These are phyloP conservation scores for Aspergillus tubingensis DNA, from an alignment of 2,329 filamentous ascomycete species.

Conservation along the genomic window DNA sequence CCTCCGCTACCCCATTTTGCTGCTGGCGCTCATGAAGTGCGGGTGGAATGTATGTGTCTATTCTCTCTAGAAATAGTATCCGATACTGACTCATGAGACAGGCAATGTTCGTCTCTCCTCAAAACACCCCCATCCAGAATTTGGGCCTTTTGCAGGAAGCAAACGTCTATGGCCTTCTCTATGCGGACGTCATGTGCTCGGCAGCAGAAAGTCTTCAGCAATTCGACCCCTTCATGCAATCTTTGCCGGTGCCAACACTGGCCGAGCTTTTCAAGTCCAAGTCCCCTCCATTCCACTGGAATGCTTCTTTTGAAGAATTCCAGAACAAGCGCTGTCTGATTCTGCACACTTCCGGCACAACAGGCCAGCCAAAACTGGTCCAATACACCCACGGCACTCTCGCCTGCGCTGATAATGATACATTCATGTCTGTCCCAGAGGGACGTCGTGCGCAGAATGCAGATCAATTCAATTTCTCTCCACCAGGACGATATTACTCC, in stretches of 20 bases:
- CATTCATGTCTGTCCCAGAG: neutral
- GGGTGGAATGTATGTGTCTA: neutral
- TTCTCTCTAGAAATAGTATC: neutral
- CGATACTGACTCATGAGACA: neutral
- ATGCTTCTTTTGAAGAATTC: neutral
- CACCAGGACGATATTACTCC: neutral
- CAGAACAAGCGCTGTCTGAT: neutral
- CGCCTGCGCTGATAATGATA: neutral
- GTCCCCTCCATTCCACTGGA: neutral
- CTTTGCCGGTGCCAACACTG: neutral
- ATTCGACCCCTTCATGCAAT: neutral
- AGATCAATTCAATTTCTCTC: neutral
- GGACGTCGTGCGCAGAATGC: neutral
- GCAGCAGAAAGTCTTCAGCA: neutral
- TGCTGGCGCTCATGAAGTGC: slow-evolving; percentile 1
- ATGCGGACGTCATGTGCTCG: neutral
- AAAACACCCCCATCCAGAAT: neutral
- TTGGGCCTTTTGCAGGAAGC: neutral
- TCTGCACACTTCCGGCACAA: neutral
- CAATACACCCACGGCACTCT: neutral
- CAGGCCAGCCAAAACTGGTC: neutral
- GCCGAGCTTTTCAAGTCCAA: neutral
- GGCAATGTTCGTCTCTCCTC: neutral
- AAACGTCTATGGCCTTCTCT: neutral
- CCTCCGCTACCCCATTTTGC: slow-evolving; percentile 8